phyloP scores from a whole-genome alignment of 148 eudicot species.

The Chenopodium formosanum region DNA sequence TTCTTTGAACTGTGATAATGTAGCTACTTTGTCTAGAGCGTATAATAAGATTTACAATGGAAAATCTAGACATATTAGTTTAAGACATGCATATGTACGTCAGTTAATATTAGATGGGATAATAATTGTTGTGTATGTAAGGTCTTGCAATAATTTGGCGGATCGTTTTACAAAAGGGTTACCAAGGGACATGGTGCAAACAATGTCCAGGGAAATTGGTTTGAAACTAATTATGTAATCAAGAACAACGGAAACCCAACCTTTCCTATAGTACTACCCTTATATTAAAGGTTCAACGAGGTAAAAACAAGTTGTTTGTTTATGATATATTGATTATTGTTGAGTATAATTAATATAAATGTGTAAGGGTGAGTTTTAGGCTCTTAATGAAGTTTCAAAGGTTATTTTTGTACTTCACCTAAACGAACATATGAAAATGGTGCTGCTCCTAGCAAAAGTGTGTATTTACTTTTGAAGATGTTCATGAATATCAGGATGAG shows the following conservation, averaged over 20 bases:
- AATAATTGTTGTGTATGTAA: constrained; percentile 16
- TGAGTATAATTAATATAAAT: neutral
- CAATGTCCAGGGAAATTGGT: constrained; percentile 14
- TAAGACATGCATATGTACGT: constrained; percentile 20
- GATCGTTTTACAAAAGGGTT: constrained; percentile 24
- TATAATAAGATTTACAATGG: constrained; percentile 11
- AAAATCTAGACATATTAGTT: constrained; percentile 24
- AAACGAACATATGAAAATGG: neutral
- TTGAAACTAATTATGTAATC: neutral
- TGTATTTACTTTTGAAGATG: constrained; percentile 12
- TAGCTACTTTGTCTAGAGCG: constrained; percentile 15
- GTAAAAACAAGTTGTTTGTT: constrained; percentile 16
- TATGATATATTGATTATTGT: too few species aligned
- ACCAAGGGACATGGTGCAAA: constrained; percentile 2
- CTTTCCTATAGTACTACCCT: neutral
- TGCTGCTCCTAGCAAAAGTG: constrained; percentile 1
- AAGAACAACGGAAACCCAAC: constrained; percentile 3
- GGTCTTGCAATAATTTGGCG: constrained; percentile 19
- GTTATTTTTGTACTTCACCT: neutral
- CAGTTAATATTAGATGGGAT: constrained; percentile 16
- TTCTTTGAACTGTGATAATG: constrained; percentile 22
- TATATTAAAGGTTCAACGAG: constrained; percentile 12
- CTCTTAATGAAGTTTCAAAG: neutral
- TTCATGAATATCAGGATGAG: constrained; percentile 6
- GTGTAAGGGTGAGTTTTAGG: neutral